Conservation (phyloP, 2,329 filamentous ascomycete genomes). For the Diaporthe eres region DNA sequence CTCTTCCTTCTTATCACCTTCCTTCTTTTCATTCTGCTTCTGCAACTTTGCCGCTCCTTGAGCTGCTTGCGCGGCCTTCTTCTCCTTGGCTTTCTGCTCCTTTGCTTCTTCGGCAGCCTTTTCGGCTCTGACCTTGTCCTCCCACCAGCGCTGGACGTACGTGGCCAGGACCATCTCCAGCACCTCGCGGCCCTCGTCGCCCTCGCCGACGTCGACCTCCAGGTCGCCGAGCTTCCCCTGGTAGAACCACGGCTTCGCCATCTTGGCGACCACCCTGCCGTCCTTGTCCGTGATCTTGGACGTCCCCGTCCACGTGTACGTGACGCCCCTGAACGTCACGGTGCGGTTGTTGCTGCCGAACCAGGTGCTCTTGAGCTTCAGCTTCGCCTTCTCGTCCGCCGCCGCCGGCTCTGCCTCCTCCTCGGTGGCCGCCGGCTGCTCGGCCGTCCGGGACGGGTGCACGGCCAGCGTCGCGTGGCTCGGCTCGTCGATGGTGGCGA, state of each 20-base stretch:
- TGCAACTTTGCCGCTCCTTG: conserved; percentile 16
- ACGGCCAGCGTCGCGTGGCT: conserved; percentile 35
- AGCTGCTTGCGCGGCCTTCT: conserved; percentile 19
- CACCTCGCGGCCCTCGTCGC: conserved; percentile 34
- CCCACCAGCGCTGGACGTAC: conserved; percentile 40
- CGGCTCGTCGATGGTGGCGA: conserved; percentile 41
- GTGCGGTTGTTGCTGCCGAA: conserved; percentile 37
- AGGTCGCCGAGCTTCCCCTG: conserved; percentile 41
- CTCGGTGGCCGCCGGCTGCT: background rate
- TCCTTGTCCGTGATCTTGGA: conserved; percentile 36
- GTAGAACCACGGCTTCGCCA: conserved; percentile 38
- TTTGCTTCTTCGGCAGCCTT: conserved; percentile 29
- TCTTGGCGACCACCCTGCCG: conserved; percentile 28
- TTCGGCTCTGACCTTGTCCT: conserved; percentile 31
- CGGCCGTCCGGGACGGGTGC: conserved; percentile 31
- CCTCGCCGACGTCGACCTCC: conserved; percentile 36
- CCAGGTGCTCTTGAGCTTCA: conserved; percentile 39
- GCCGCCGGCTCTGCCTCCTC: background rate
- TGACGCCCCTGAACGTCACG: conserved; percentile 34
- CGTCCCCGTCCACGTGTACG: conserved; percentile 41
- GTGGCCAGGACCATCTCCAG: conserved; percentile 40
- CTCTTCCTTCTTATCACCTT: conserved; percentile 18
- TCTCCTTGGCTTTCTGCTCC: conserved; percentile 33
- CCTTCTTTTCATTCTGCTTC: conserved; percentile 23
- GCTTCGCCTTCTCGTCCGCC: conserved; percentile 2